Conservation (phyloP, 225 moss, liverwort and hornwort genomes). For the Marchantia polymorpha region DNA sequence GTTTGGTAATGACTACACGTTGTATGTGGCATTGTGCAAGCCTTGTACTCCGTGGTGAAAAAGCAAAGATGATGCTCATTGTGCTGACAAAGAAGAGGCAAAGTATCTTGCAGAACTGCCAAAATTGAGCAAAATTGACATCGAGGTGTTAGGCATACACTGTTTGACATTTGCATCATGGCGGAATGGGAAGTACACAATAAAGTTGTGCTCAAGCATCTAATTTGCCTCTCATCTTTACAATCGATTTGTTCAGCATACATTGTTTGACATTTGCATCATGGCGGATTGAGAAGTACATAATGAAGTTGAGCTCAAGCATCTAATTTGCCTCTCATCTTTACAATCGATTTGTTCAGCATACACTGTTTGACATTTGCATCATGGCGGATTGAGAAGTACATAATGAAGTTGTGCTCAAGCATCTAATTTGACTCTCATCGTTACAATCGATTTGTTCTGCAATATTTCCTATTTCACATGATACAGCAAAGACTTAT, state of each 20-base stretch:
- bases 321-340: no score
- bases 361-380: no score
- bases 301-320: no score
- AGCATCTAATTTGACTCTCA: no score
- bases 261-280: no score
- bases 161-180: conserved; percentile 96
- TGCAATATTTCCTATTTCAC: conserved; percentile 61
- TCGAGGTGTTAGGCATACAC: conserved; percentile 94
- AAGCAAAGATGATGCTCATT: conserved; percentile 76
- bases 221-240: conserved; percentile 93
- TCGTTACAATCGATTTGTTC: no score
- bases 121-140: conserved; percentile 81
- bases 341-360: no score
- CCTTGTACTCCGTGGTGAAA: conserved; percentile 92
- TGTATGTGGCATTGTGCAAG: conserved; percentile 84
- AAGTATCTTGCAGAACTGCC: conserved; percentile 83
- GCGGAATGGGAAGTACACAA: conserved; percentile 98
- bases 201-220: conserved; percentile 93
- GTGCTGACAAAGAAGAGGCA: conserved; percentile 72
- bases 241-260: no score
- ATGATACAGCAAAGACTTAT: conserved; percentile 37
- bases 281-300: no score
- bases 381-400: no score
- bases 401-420: no score
- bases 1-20: conserved; percentile 81